A percentile compares a stretch with the other conserved stretches of the same genome.
phyloP scores from a whole-genome alignment of 176 grass and related monocot species.

The Oryza brachyantha region DNA sequence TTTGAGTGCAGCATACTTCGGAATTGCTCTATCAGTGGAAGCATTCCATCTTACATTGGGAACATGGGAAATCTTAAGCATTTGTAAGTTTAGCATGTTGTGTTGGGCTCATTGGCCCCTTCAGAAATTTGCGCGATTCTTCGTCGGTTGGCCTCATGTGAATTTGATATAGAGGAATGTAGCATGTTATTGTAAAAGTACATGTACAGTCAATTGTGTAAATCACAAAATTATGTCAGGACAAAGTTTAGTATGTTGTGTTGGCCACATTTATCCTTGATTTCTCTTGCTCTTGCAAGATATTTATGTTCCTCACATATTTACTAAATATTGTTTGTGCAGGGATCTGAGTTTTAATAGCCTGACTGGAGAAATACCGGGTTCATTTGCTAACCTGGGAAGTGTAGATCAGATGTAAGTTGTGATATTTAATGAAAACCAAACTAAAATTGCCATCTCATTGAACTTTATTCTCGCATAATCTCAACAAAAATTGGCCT shows the following conservation, averaged over 20 bases:
- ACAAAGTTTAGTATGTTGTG: background rate
- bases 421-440: background rate
- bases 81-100: slow-evolving; percentile 73
- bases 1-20: slow-evolving; percentile 62
- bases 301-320: slow-evolving; percentile 15
- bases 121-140: background rate
- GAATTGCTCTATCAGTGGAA: slow-evolving; percentile 85
- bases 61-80: slow-evolving; percentile 61
- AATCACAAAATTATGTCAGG: background rate
- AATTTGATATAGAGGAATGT: slow-evolving; percentile 1
- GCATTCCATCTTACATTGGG: slow-evolving; percentile 71
- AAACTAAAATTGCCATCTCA: background rate
- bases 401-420: slow-evolving; percentile 84
- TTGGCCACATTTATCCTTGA: background rate
- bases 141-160: background rate
- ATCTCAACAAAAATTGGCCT: slow-evolving; percentile 17
- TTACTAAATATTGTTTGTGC: slow-evolving; percentile 37
- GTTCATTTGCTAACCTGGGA: slow-evolving; percentile 50
- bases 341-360: slow-evolving; percentile 93
- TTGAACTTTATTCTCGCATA: slow-evolving; percentile 18
- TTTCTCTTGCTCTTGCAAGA: slow-evolving; percentile 1
- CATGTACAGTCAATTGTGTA: background rate
- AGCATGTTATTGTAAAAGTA: background rate
- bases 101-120: background rate
- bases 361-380: slow-evolving; percentile 68